Evolutionary conservation across 2,329 filamentous ascomycete species (phyloP), one percentile per base, ranked within the genome.

Genomic region (Ophiostoma sp.): DNA sequence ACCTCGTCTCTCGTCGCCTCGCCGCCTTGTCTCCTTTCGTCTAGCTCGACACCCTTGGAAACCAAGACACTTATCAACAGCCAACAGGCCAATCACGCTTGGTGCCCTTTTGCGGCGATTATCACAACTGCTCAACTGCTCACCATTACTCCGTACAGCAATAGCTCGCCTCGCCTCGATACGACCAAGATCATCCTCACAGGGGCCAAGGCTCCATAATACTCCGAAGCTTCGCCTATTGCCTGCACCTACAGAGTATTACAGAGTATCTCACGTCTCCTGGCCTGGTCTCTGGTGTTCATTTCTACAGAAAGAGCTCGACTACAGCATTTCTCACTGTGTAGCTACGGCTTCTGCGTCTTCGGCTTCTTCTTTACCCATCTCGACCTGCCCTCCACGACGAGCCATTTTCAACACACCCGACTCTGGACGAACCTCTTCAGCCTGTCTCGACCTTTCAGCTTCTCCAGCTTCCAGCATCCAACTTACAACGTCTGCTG

Each of bases 171-270:
- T 48, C 44, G 44, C 17, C 44, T 48, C 44, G 44, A 48, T 20
- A n/a, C 44, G 44, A 48, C 17, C 52, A 57, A 57, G 52, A 57
- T 67, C 67, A 35, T 31, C 31, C 31, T 35, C 27, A 35, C 17
- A 62, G 57, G 57, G 57, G 57, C n/a, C 52, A 57, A 57, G 52
- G 52, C 52, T 57, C 52, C 52, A 57, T 57, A 57, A 31, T 57
- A 57, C 23, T 35, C 57, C 57, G 31, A n/a, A 57, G 52, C 52
- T 57, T 64, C 57, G 57, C 27, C 57, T 64, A 31, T 64, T 31
- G 33, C 31, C 57, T 33, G 15, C 6, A 33, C 57, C 15, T 27
- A 54, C 48, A 27, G 39, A 41, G 39, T 31, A 31, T 31, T 31
- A 31, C 27, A 31, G 27, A 31, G 27, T 31, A 1, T 31, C 27